Conservation (phyloP, 345 rosid genomes). For the Turritis glabra region DNA sequence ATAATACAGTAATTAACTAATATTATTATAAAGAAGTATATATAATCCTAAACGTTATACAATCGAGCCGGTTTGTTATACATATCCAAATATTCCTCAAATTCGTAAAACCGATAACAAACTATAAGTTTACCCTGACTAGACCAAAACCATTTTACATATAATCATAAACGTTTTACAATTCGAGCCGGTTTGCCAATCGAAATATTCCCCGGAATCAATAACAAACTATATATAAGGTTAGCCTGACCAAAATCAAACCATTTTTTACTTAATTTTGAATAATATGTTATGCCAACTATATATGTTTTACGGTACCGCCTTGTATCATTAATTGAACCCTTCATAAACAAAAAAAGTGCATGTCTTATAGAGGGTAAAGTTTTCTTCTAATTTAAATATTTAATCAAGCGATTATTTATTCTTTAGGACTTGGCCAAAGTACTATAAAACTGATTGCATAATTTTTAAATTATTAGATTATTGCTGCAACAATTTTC, state of each 20-base stretch:
- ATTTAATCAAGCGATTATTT: not conserved
- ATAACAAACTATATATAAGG: not conserved
- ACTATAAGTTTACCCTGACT: not conserved
- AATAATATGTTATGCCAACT: not conserved
- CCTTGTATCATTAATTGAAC: not conserved
- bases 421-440: not conserved
- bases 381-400: too few species aligned
- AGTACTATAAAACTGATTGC: not conserved
- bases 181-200: not conserved
- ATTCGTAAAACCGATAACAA: not conserved
- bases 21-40: not conserved
- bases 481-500: not conserved
- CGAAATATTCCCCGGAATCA: not conserved
- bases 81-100: not conserved
- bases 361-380: too few species aligned
- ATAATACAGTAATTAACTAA: not conserved
- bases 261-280: not conserved
- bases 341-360: not conserved
- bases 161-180: not conserved
- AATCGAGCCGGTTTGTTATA: not conserved
- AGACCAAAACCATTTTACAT: not conserved
- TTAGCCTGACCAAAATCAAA: not conserved
- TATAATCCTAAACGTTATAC: not conserved
- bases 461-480: not conserved
- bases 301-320: not conserved